phyloP scores from a whole-genome alignment of 2,329 filamentous ascomycete species.

The Microdochium nivale region DNA sequence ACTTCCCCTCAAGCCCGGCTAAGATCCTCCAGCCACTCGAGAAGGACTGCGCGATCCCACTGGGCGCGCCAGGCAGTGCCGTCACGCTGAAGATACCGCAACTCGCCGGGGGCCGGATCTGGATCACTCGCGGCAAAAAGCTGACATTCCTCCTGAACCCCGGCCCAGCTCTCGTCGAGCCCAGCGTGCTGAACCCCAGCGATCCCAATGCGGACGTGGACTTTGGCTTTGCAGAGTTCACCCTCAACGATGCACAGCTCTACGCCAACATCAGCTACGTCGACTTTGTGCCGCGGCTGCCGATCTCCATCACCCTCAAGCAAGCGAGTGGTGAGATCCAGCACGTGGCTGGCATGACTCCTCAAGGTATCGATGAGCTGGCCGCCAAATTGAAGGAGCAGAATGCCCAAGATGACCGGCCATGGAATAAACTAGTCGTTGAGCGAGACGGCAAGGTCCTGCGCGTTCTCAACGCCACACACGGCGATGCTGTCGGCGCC shows the following conservation, averaged over 20 bases:
- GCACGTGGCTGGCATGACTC: conserved; percentile 47
- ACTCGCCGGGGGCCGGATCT: conserved; percentile 55
- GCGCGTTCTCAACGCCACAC: conserved; percentile 34
- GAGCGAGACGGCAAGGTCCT: conserved; percentile 20
- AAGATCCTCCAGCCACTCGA: conserved; percentile 37
- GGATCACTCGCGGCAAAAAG: conserved; percentile 45
- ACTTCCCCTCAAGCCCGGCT: conserved; percentile 46
- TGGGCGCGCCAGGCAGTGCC: conserved; percentile 46
- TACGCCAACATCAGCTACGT: conserved; percentile 60
- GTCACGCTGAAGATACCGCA: conserved; percentile 50
- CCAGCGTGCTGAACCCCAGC: conserved; percentile 53
- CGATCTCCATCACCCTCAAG: conserved; percentile 42
- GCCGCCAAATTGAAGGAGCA: conserved; percentile 46
- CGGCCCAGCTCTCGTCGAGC: conserved; percentile 57
- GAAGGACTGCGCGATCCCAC: conserved; percentile 50
- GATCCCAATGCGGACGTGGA: conserved; percentile 44
- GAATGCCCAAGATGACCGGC: conserved; percentile 41
- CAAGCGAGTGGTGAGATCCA: conserved; percentile 32
- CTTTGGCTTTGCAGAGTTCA: conserved; percentile 55
- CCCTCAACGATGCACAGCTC: conserved; percentile 45
- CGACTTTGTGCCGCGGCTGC: conserved; percentile 52
- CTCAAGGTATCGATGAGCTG: conserved; percentile 47
- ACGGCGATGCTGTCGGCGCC: conserved; percentile 30
- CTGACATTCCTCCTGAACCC: conserved; percentile 58
- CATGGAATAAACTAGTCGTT: conserved; percentile 52